phyloP scores from a whole-genome alignment of 306 rosid species.

The Chamaecrista fasciculata region DNA sequence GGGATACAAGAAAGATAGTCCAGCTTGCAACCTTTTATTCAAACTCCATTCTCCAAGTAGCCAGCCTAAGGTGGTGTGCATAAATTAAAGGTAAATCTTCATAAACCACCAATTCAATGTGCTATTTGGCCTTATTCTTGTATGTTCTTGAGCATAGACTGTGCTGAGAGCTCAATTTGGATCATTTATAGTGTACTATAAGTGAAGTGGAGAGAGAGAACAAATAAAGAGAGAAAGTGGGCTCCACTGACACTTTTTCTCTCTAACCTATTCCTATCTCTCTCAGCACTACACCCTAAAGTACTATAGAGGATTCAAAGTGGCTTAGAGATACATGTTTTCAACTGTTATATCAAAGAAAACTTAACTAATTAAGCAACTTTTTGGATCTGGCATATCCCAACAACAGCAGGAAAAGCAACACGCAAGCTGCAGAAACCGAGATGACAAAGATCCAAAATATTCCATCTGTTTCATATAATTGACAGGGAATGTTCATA shows the following conservation, averaged over 20 bases:
- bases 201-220: too few relatives aligned
- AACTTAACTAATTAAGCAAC: constrained; percentile 68
- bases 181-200: too few relatives aligned
- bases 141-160: neutral
- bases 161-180: too few relatives aligned
- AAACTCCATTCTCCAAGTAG: too few relatives aligned
- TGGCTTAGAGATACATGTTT: too few relatives aligned
- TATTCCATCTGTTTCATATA: constrained; percentile 34
- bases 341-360: constrained; percentile 9
- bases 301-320: too few relatives aligned
- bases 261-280: too few relatives aligned
- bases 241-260: too few relatives aligned
- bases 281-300: too few relatives aligned
- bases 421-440: constrained; percentile 36
- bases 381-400: constrained; percentile 87
- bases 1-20: neutral
- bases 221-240: too few relatives aligned
- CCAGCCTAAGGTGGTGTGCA: neutral
- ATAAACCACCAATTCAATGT: neutral
- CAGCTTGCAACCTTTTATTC: neutral
- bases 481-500: constrained; percentile 78
- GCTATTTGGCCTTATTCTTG: neutral
- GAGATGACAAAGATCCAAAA: constrained; percentile 52
- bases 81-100: neutral
- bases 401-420: constrained; percentile 59